Conservation (phyloP, 768 basidiomycete species). For the Kwoniella bestiolae region DNA sequence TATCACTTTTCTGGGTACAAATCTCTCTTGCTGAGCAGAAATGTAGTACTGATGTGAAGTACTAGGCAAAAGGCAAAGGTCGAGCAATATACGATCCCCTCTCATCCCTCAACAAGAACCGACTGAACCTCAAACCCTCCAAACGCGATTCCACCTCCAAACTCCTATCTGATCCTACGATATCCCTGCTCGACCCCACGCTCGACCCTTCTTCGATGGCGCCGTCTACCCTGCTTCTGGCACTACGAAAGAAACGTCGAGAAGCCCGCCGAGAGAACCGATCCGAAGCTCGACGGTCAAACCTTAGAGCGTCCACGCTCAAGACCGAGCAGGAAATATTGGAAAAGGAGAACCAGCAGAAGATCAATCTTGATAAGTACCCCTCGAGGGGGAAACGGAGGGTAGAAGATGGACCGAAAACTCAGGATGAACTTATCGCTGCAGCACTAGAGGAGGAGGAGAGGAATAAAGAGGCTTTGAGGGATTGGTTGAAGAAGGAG, state of each 20-base stretch:
- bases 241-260: slow-evolving; percentile 43
- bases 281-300: slow-evolving; percentile 43
- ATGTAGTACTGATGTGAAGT: background rate
- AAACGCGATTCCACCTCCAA: slow-evolving; percentile 9
- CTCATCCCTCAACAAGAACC: slow-evolving; percentile 21
- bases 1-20: background rate
- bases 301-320: slow-evolving; percentile 45
- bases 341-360: slow-evolving; percentile 31
- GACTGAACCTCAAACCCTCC: slow-evolving; percentile 12
- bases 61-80: slow-evolving; percentile 49
- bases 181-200: slow-evolving; percentile 25
- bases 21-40: background rate
- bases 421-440: slow-evolving; percentile 54
- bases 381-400: slow-evolving; percentile 14
- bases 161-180: background rate
- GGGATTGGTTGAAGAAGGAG: slow-evolving; percentile 52
- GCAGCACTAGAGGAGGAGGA: slow-evolving; percentile 54
- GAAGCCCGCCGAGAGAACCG: slow-evolving; percentile 39
- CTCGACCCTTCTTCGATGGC: slow-evolving; percentile 43
- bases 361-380: slow-evolving; percentile 20
- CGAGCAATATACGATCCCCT: slow-evolving; percentile 44
- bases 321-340: slow-evolving; percentile 43
- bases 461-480: slow-evolving; percentile 49
- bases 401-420: slow-evolving; percentile 39
- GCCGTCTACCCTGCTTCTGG: slow-evolving; percentile 43